phyloP scores from a whole-genome alignment of 805 yeast species.

The Metschnikowia cerradonensis region DNA sequence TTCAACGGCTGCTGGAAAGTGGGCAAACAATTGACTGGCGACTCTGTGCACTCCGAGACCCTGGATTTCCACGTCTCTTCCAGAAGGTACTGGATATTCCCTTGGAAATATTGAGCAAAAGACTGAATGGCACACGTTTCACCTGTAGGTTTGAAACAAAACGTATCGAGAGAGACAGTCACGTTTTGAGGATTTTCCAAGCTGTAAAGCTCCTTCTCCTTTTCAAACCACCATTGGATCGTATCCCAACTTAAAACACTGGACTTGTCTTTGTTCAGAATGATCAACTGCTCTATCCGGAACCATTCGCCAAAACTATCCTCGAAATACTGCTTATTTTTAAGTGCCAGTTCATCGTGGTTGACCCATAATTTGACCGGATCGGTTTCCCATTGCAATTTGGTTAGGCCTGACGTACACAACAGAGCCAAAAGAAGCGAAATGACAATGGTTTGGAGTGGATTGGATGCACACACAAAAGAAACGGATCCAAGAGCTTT shows the following conservation, averaged over 20 bases:
- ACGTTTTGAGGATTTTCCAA: constrained; percentile 22
- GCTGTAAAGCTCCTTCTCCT: constrained; percentile 50
- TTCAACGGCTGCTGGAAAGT: constrained; percentile 86
- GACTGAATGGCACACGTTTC: constrained; percentile 82
- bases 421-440: constrained; percentile 34
- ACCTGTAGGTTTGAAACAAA: constrained; percentile 81
- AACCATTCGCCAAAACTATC: constrained; percentile 87
- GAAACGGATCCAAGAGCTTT: constrained; percentile 49
- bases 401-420: constrained; percentile 49
- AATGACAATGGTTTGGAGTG: constrained; percentile 32
- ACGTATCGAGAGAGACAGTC: constrained; percentile 45
- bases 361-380: constrained; percentile 92
- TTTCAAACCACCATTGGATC: constrained; percentile 85
- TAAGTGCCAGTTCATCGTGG: constrained; percentile 62
- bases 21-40: constrained; percentile 90
- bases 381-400: constrained; percentile 62
- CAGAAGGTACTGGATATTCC: constrained; percentile 48
- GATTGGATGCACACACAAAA: constrained; percentile 55
- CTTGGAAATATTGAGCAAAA: constrained; percentile 81
- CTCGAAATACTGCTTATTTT: constrained; percentile 69
- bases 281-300: constrained; percentile 77
- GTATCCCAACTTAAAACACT: constrained; percentile 57
- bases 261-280: constrained; percentile 55
- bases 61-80: constrained; percentile 53
- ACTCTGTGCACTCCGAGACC: constrained; percentile 58